Evolutionary conservation across 1,139 yeast genomes (phyloP).

Genomic region (Taiozyma sp.): DNA sequence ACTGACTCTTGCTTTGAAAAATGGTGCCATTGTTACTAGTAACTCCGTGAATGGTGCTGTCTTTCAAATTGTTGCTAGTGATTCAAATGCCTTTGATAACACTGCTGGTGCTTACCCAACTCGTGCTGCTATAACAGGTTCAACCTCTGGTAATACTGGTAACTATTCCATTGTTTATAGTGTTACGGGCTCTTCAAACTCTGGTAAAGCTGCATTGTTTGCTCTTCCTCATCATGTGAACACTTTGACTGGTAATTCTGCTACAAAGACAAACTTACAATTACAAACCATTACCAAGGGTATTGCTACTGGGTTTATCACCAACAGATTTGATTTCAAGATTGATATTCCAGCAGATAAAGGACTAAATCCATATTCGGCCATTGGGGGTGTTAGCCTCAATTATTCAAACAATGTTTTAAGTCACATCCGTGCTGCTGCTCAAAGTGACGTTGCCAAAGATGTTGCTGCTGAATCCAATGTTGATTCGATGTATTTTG

Average conservation of each 20-base stretch:
- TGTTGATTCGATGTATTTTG: slow-evolving; percentile 68
- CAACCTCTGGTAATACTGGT: slow-evolving; percentile 24
- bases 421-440: slow-evolving; percentile 40
- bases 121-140: slow-evolving; percentile 27
- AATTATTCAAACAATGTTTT: slow-evolving; percentile 37
- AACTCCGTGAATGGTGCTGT: slow-evolving; percentile 29
- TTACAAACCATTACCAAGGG: slow-evolving; percentile 72
- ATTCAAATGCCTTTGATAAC: slow-evolving; percentile 41
- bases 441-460: slow-evolving; percentile 43
- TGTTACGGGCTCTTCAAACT: slow-evolving; percentile 30
- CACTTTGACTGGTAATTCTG: slow-evolving; percentile 29
- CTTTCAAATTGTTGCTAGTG: slow-evolving; percentile 36
- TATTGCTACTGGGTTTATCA: slow-evolving; percentile 50
- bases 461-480: slow-evolving; percentile 57
- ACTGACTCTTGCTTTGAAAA: slow-evolving; percentile 37
- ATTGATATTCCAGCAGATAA: slow-evolving; percentile 43
- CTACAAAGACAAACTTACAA: slow-evolving; percentile 30
- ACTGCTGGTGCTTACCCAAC: slow-evolving; percentile 46
- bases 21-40: slow-evolving; percentile 46
- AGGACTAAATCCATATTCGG: slow-evolving; percentile 55
- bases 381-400: slow-evolving; percentile 30
- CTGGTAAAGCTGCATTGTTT: slow-evolving; percentile 37
- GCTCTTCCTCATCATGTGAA: slow-evolving; percentile 66
- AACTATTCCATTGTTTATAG: slow-evolving; percentile 33
- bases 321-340: slow-evolving; percentile 42